Percentiles rank a stretch among this genome's conserved stretches.
These are phyloP conservation scores for Breynia disticha DNA, from an alignment of 441 rosid species.

Conservation along the genomic window DNA sequence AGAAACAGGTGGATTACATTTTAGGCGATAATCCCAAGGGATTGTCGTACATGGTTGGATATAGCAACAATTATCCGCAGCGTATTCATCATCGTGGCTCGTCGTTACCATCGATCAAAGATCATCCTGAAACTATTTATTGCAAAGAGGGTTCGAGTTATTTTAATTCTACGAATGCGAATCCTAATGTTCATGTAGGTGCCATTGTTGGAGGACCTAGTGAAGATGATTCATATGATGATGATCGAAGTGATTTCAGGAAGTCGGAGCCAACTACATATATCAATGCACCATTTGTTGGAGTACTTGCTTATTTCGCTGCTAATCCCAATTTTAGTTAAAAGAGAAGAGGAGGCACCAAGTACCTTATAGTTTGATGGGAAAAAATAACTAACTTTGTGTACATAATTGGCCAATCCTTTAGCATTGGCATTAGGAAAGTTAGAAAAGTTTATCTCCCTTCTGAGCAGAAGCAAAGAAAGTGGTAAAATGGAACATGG, in stretches of 20 bases:
- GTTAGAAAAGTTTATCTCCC: conserved; percentile 33
- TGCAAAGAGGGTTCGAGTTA: conserved; percentile 74
- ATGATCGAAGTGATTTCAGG: conserved; percentile 56
- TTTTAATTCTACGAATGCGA: conserved; percentile 56
- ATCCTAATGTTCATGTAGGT: conserved; percentile 59
- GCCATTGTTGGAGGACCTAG: conserved; percentile 88
- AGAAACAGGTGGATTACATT: conserved; percentile 76
- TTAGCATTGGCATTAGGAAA: conserved; percentile 10
- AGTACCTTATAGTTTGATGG: background rate
- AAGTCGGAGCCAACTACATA: conserved; percentile 91
- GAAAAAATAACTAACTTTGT: conserved; percentile 1
- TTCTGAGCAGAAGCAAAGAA: conserved; percentile 35
- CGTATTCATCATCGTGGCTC: conserved; percentile 90
- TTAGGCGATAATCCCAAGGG: conserved; percentile 76
- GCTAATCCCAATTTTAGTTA: conserved; percentile 55
- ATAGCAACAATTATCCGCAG: conserved; percentile 55
- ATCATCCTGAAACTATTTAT: conserved; percentile 43
- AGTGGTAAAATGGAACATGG: conserved; percentile 17
- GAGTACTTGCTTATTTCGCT: conserved; percentile 77
- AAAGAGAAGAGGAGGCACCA: background rate
- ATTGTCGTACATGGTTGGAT: conserved; percentile 88
- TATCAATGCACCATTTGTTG: conserved; percentile 91
- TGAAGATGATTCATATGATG: conserved; percentile 59
- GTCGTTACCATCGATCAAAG: conserved; percentile 58
- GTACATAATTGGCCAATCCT: conserved; percentile 6